A percentile compares a stretch with the other conserved stretches of the same genome.
Evolutionary conservation across 495 filamentous ascomycete genomes (phyloP).

Genomic region (Daldinia grandis): DNA sequence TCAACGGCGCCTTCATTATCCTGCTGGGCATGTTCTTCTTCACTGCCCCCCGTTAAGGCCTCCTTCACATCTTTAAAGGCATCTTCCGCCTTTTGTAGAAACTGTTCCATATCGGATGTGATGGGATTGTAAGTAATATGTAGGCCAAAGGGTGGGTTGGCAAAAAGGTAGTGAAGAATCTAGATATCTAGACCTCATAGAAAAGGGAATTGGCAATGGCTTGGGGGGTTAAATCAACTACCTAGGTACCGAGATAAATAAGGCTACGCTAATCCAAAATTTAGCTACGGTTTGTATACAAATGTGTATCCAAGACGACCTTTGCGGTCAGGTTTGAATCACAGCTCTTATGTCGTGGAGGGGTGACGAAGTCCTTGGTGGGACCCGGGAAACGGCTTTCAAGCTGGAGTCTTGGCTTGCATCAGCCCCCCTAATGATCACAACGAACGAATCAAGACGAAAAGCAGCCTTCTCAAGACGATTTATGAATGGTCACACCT

Average conservation of each 20-base stretch:
- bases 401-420: conserved; percentile 42
- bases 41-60: conserved; percentile 37
- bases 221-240: neutral
- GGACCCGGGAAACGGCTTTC: conserved; percentile 13
- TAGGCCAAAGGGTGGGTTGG: neutral
- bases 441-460: conserved; percentile 24
- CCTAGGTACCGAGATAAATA: conserved; percentile 13
- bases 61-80: conserved; percentile 46
- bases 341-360: conserved; percentile 22
- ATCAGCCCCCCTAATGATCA: conserved; percentile 20
- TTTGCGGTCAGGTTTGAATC: conserved; percentile 13
- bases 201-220: neutral
- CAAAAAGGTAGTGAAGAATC: neutral
- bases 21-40: conserved; percentile 46
- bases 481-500: conserved; percentile 25
- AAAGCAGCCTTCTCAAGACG: conserved; percentile 7
- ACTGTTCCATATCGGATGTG: conserved; percentile 41
- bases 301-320: conserved; percentile 5
- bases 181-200: conserved; percentile 8
- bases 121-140: neutral
- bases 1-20: conserved; percentile 44
- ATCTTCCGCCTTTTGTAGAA: conserved; percentile 49
- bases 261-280: neutral
- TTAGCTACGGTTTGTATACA: neutral
- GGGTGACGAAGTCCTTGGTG: conserved; percentile 26